Evolutionary conservation across 768 basidiomycete genomes (phyloP).

Genomic region (Cystobasidium onofrii): DNA sequence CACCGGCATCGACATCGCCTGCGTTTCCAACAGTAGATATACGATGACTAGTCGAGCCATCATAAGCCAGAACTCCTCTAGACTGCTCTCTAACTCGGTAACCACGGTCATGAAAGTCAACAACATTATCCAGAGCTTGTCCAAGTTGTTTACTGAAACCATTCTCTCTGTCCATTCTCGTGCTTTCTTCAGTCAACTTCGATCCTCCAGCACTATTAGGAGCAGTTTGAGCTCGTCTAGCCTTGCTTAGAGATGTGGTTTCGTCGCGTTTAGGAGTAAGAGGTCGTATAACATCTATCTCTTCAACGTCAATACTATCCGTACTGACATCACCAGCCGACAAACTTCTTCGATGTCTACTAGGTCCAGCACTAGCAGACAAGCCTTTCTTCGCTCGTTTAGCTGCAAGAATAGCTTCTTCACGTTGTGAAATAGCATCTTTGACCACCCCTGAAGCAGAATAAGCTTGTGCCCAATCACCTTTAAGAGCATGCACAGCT

Average conservation of each 20-base stretch:
- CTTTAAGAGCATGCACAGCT: background rate
- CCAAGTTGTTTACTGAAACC: conserved; percentile 13
- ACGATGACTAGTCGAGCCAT: background rate
- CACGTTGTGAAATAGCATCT: background rate
- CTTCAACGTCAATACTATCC: conserved; percentile 4
- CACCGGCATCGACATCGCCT: conserved; percentile 21
- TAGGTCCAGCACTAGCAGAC: background rate
- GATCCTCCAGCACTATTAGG: conserved; percentile 4
- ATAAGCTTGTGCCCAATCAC: conserved; percentile 1
- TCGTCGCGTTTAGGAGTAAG: background rate
- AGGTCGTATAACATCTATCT: background rate
- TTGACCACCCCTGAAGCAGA: background rate
- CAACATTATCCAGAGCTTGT: conserved; percentile 18
- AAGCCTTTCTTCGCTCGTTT: conserved; percentile 8
- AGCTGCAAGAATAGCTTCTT: conserved; percentile 1
- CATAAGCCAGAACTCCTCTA: conserved; percentile 9
- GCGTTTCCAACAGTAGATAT: conserved; percentile 18
- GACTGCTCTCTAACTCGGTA: conserved; percentile 17
- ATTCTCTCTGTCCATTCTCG: background rate
- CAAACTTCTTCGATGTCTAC: conserved; percentile 5
- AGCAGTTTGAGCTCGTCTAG: conserved; percentile 6
- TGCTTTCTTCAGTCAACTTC: background rate
- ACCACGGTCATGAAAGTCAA: conserved; percentile 17
- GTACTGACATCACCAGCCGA: conserved; percentile 13
- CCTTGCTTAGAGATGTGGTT: background rate